Evolutionary conservation across 2,329 filamentous ascomycete genomes (phyloP).

Genomic region (Didymella pomorum): DNA sequence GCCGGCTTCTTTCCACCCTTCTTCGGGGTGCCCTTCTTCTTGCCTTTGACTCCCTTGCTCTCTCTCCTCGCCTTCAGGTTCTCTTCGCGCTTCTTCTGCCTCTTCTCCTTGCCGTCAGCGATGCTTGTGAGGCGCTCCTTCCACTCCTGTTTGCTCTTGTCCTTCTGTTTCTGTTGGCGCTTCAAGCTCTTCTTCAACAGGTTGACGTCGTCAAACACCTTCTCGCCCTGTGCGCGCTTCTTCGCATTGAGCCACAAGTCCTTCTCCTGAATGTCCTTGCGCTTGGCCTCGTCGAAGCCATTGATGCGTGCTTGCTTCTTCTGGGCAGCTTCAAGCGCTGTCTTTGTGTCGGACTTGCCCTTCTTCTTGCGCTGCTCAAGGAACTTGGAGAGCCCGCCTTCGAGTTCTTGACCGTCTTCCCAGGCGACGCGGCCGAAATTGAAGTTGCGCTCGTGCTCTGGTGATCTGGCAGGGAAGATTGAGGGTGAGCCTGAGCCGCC

Average conservation of each 20-base stretch:
- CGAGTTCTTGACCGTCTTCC: constrained; percentile 80
- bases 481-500: constrained; percentile 67
- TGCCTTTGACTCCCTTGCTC: constrained; percentile 76
- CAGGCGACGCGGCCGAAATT: constrained; percentile 93
- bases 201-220: constrained; percentile 84
- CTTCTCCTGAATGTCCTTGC: constrained; percentile 88
- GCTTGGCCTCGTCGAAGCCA: constrained; percentile 78
- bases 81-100: constrained; percentile 59
- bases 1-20: constrained; percentile 62
- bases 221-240: constrained; percentile 87
- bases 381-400: constrained; percentile 70
- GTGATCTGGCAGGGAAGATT: constrained; percentile 55
- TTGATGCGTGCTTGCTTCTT: constrained; percentile 84
- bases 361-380: constrained; percentile 76
- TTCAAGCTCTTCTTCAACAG: constrained; percentile 91
- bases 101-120: constrained; percentile 57
- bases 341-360: constrained; percentile 83
- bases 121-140: constrained; percentile 57
- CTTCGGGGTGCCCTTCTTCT: constrained; percentile 54
- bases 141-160: constrained; percentile 91
- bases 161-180: constrained; percentile 87
- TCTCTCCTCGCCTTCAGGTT: constrained; percentile 76
- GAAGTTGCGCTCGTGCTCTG: constrained; percentile 71
- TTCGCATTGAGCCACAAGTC: constrained; percentile 93
- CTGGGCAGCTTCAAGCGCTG: constrained; percentile 84